These are phyloP conservation scores for Aspergillus niger DNA, from an alignment of 2,329 filamentous ascomycete species.

Conservation along the genomic window DNA sequence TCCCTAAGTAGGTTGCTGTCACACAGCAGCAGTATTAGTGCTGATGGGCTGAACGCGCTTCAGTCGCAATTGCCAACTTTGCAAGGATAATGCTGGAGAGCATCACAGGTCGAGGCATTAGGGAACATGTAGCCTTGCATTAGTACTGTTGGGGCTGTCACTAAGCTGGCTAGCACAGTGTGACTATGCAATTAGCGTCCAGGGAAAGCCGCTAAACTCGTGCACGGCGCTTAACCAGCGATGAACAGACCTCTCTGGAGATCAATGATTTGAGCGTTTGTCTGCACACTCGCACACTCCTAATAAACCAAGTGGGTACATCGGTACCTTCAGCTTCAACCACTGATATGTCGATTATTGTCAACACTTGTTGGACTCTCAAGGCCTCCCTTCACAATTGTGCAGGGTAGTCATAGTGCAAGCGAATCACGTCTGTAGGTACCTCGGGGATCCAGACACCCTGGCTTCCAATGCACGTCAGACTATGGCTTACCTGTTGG, in stretches of 20 bases:
- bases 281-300: no score
- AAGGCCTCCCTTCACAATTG: background rate
- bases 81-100: background rate
- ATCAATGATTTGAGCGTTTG: background rate
- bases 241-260: background rate
- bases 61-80: background rate
- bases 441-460: background rate
- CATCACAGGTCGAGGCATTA: background rate
- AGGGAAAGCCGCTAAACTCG: no score
- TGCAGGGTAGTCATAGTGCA: background rate
- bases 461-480: background rate
- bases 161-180: background rate
- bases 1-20: background rate
- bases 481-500: background rate
- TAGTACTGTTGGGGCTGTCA: background rate
- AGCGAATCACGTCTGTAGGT: background rate
- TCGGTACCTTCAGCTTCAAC: background rate
- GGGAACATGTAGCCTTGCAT: background rate
- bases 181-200: no score
- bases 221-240: background rate
- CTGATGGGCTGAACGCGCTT: background rate
- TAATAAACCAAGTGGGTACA: no score
- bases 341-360: background rate
- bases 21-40: background rate
- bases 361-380: background rate